Conservation (phyloP, 2,329 filamentous ascomycete species). For the Monosporascus ibericus region DNA sequence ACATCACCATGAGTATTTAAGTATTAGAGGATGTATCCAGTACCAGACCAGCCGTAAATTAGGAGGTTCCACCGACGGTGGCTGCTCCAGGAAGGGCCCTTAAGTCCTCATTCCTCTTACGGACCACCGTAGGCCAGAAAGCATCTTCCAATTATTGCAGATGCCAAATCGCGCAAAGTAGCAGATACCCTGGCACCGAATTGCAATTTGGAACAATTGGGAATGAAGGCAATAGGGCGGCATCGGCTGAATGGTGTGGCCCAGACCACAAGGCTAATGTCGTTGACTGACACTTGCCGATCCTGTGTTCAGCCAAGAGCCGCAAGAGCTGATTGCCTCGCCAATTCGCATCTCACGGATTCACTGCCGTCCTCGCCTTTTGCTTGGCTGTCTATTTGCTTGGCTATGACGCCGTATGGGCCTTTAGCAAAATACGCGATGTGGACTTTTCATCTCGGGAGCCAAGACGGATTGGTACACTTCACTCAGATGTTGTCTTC, state of each 20-base stretch:
- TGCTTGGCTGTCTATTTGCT: background rate
- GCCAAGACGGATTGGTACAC: background rate
- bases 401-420: background rate
- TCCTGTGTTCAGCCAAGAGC: slow-evolving; percentile 1
- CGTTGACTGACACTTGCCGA: background rate
- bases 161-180: background rate
- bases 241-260: background rate
- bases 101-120: background rate
- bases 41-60: background rate
- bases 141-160: background rate
- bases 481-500: background rate
- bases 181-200: background rate
- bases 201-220: background rate
- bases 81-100: background rate
- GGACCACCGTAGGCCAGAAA: no score
- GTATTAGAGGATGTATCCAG: background rate
- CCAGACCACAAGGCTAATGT: background rate
- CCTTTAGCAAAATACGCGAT: background rate
- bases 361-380: background rate
- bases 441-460: background rate
- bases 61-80: background rate
- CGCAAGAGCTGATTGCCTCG: background rate
- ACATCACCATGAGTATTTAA: background rate
- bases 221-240: background rate
- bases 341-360: background rate